These are phyloP conservation scores for Datura wrightii DNA, from an alignment of 257 asterid genomes.

Conservation along the genomic window DNA sequence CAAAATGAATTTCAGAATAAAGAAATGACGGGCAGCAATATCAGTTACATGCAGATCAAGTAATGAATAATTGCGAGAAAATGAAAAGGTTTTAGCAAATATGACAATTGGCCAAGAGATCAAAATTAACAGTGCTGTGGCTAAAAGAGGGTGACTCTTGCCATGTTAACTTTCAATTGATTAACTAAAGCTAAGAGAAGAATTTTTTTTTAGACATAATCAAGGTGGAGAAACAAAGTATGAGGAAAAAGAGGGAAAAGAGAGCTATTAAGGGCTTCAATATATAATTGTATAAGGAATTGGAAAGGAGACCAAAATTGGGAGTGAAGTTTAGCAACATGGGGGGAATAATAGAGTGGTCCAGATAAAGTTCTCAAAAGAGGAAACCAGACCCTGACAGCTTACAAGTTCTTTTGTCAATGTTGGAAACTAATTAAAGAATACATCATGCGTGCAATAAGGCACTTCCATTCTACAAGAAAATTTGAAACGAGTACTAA, in stretches of 20 bases:
- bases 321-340: not conserved
- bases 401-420: slow-evolving; percentile 9
- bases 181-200: not conserved
- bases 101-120: slow-evolving; percentile 8
- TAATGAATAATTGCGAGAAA: not conserved
- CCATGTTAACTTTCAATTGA: not conserved
- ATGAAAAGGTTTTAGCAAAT: not conserved
- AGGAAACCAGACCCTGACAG: not conserved
- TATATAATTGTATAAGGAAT: not conserved
- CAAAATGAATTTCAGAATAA: not conserved
- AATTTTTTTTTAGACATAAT: not conserved
- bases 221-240: not conserved
- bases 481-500: not conserved
- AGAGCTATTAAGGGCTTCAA: not conserved
- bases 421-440: slow-evolving; percentile 5
- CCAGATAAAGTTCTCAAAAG: not conserved
- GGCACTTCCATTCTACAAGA: not conserved
- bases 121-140: not conserved
- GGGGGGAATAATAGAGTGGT: not conserved
- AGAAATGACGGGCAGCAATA: not conserved
- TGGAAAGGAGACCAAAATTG: not conserved
- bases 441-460: slow-evolving; percentile 4
- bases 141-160: not conserved
- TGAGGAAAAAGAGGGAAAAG: not conserved
- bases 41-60: not conserved